Evolutionary conservation across 164 flowering plant species (phyloP).

Genomic region (Chimonanthus praecox): DNA sequence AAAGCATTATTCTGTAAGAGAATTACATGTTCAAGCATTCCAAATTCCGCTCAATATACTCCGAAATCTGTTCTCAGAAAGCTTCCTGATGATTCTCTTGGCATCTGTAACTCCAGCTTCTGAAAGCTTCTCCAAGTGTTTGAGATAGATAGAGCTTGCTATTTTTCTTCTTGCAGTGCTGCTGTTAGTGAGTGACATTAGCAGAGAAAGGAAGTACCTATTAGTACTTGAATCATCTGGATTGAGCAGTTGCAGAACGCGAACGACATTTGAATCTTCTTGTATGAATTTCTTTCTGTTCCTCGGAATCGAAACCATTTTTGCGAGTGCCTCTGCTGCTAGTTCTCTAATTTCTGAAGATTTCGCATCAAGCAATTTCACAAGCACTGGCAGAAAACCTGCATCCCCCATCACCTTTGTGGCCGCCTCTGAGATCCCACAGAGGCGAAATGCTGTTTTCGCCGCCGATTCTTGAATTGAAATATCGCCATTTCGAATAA

Average conservation of each 20-base stretch:
- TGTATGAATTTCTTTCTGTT: conserved; percentile 58
- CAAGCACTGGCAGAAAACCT: conserved; percentile 71
- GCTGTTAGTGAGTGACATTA: conserved; percentile 52
- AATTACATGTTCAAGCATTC: conserved; percentile 9
- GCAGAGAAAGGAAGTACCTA: conserved; percentile 52
- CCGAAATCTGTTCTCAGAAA: conserved; percentile 43
- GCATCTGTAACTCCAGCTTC: conserved; percentile 44
- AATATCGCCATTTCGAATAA: conserved; percentile 53
- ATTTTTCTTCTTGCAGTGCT: conserved; percentile 67
- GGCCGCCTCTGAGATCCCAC: conserved; percentile 55
- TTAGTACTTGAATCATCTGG: conserved; percentile 52
- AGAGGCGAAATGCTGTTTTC: conserved; percentile 47
- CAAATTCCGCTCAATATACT: conserved; percentile 54
- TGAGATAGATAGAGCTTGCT: conserved; percentile 48
- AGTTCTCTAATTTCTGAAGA: conserved; percentile 61
- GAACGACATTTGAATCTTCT: conserved; percentile 45
- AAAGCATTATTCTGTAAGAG: not conserved
- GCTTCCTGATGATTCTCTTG: conserved; percentile 12
- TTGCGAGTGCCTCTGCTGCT: conserved; percentile 66
- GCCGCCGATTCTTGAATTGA: conserved; percentile 67
- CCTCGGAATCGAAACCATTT: conserved; percentile 49
- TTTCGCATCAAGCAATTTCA: conserved; percentile 61
- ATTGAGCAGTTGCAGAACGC: conserved; percentile 55
- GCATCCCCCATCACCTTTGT: conserved; percentile 73
- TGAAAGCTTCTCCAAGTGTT: conserved; percentile 74